phyloP scores from a whole-genome alignment of 257 asterid genomes.

The Nemophila menziesii region DNA sequence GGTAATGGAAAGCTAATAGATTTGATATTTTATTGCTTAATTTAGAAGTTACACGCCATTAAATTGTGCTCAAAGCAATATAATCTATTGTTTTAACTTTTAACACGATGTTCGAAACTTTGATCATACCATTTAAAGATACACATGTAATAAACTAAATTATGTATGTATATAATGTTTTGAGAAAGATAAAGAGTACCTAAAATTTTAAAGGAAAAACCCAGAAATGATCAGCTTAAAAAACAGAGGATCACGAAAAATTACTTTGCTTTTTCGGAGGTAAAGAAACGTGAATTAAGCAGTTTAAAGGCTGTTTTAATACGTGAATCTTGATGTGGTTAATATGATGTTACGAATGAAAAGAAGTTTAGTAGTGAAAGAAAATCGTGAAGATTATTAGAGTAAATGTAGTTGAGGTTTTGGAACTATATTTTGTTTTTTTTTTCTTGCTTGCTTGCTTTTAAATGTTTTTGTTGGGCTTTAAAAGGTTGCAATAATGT shows the following conservation, averaged over 20 bases:
- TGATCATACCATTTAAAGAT: background rate
- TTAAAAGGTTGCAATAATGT: too few species aligned
- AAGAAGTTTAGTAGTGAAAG: constrained; percentile 1
- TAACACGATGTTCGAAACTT: background rate
- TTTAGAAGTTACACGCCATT: constrained; percentile 2
- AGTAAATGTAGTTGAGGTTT: constrained; percentile 1
- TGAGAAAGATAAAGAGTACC: constrained; percentile 2
- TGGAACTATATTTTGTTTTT: constrained; percentile 4
- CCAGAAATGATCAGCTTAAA: constrained; percentile 3
- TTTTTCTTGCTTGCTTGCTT: too few species aligned
- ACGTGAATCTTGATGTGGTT: constrained; percentile 6
- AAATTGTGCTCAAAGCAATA: background rate
- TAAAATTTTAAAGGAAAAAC: background rate
- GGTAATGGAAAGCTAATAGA: too few species aligned
- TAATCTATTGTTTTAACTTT: background rate
- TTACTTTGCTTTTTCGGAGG: background rate
- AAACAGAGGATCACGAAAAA: constrained; percentile 8
- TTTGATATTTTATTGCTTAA: background rate
- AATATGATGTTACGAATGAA: background rate
- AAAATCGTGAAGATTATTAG: constrained; percentile 10
- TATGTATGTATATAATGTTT: background rate
- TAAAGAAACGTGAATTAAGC: constrained; percentile 1
- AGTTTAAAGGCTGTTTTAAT: background rate
- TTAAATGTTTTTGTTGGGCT: too few species aligned
- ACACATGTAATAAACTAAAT: background rate